Conservation (phyloP, 1,284 basidiomycete species). For the Fomitiporia mediterranea region DNA sequence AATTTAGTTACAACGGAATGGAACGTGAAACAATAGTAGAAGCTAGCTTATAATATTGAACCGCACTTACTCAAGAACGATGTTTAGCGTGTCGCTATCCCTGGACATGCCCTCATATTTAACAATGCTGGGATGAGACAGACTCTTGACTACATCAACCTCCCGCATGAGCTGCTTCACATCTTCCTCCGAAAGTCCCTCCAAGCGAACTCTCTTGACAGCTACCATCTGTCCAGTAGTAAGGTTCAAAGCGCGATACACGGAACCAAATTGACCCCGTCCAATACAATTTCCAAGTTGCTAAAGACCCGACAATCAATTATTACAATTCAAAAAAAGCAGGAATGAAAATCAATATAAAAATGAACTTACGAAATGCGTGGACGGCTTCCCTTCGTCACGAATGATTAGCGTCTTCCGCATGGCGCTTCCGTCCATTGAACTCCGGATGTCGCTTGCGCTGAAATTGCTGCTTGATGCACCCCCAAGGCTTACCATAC, state of each 20-base stretch:
- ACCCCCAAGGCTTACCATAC: slow-evolving; percentile 58
- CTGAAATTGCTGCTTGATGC: slow-evolving; percentile 46
- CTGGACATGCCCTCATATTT: slow-evolving; percentile 95
- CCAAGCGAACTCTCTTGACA: slow-evolving; percentile 86
- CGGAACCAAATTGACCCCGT: slow-evolving; percentile 92
- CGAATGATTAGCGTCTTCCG: slow-evolving; percentile 75
- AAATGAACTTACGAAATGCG: slow-evolving; percentile 71
- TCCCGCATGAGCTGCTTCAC: slow-evolving; percentile 86
- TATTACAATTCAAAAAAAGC: not conserved
- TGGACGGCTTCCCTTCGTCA: slow-evolving; percentile 75
- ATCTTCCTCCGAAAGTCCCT: slow-evolving; percentile 82
- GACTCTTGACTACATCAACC: slow-evolving; percentile 83
- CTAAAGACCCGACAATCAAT: slow-evolving; percentile 45
- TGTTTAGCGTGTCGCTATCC: slow-evolving; percentile 82
- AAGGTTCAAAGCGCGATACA: slow-evolving; percentile 90
- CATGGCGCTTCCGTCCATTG: slow-evolving; percentile 57
- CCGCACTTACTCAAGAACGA: slow-evolving; percentile 80
- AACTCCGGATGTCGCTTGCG: slow-evolving; percentile 54
- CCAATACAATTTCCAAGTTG: slow-evolving; percentile 97
- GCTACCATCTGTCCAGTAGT: slow-evolving; percentile 93
- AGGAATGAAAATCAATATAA: slow-evolving; percentile 1
- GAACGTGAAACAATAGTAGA: not conserved
- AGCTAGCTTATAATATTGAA: slow-evolving; percentile 7
- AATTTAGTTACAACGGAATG: not conserved
- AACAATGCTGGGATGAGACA: slow-evolving; percentile 90